Evolutionary conservation across 2,329 filamentous ascomycete genomes (phyloP).

Genomic region (Cercospora berteroae): DNA sequence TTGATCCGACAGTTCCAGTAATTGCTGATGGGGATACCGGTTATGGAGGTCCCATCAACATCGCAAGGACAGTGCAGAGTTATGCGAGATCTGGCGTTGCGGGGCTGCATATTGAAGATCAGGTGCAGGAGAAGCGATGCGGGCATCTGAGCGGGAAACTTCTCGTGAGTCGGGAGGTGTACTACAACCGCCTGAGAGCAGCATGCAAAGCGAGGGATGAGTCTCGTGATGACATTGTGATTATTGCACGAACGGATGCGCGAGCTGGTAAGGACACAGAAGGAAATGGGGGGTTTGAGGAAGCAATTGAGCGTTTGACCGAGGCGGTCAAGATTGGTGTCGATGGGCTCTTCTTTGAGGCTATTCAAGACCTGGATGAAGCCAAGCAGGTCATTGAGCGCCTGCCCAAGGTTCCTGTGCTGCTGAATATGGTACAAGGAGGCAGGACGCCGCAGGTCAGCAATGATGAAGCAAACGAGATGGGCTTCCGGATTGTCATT

Average conservation of each 20-base stretch:
- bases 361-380: slow-evolving; percentile 53
- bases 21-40: slow-evolving; percentile 63
- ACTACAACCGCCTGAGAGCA: slow-evolving; percentile 57
- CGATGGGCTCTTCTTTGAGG: slow-evolving; percentile 62
- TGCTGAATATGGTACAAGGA: slow-evolving; percentile 59
- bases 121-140: slow-evolving; percentile 61
- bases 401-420: slow-evolving; percentile 51
- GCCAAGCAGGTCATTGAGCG: slow-evolving; percentile 49
- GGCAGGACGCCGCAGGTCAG: slow-evolving; percentile 56
- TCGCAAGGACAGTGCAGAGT: slow-evolving; percentile 28
- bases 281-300: slow-evolving; percentile 54
- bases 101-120: slow-evolving; percentile 62
- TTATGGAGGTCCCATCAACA: slow-evolving; percentile 48
- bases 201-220: slow-evolving; percentile 52
- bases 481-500: slow-evolving; percentile 61
- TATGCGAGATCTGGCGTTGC: slow-evolving; percentile 54
- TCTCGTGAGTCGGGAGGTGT: slow-evolving; percentile 54
- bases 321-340: slow-evolving; percentile 56
- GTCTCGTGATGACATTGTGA: slow-evolving; percentile 57
- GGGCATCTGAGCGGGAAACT: slow-evolving; percentile 63
- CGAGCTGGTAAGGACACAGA: slow-evolving; percentile 44
- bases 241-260: slow-evolving; percentile 65
- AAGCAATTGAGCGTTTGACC: slow-evolving; percentile 52
- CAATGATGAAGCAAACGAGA: slow-evolving; percentile 52
- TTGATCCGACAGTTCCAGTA: slow-evolving; percentile 56